A percentile compares a stretch with the other conserved stretches of the same genome.
phyloP scores from a whole-genome alignment of 345 rosid species.

The Boechera retrofracta region DNA sequence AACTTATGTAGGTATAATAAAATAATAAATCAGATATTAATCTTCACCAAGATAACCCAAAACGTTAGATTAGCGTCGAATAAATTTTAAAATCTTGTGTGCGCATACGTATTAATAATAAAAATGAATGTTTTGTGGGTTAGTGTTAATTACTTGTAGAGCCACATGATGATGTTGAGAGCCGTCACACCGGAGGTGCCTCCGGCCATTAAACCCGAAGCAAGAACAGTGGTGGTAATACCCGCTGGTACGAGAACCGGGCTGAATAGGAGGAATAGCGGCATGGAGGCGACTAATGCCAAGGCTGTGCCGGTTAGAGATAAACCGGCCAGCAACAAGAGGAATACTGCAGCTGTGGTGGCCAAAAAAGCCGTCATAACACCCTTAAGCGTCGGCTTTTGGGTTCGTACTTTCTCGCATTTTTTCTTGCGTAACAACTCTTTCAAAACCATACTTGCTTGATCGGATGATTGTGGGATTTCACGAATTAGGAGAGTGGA shows the following conservation, averaged over 20 bases:
- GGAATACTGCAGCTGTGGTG: conserved; percentile 61
- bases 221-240: conserved; percentile 51
- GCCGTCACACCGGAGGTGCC: conserved; percentile 66
- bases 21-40: background rate
- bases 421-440: background rate
- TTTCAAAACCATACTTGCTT: background rate
- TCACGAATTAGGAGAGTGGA: conserved; percentile 23
- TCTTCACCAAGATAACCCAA: background rate
- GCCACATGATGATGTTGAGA: conserved; percentile 61
- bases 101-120: background rate
- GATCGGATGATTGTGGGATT: conserved; percentile 6
- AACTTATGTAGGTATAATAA: background rate
- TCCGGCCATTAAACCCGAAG: conserved; percentile 63
- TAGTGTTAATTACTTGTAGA: conserved; percentile 54
- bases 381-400: conserved; percentile 11
- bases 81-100: background rate
- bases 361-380: conserved; percentile 37
- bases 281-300: conserved; percentile 61
- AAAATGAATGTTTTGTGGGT: background rate
- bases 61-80: background rate
- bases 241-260: conserved; percentile 80
- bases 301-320: conserved; percentile 66
- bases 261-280: conserved; percentile 70
- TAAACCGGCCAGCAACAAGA: conserved; percentile 67
- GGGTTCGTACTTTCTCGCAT: background rate